phyloP scores from a whole-genome alignment of 352 stramenopile species.

The Thalassiosira allenii region DNA sequence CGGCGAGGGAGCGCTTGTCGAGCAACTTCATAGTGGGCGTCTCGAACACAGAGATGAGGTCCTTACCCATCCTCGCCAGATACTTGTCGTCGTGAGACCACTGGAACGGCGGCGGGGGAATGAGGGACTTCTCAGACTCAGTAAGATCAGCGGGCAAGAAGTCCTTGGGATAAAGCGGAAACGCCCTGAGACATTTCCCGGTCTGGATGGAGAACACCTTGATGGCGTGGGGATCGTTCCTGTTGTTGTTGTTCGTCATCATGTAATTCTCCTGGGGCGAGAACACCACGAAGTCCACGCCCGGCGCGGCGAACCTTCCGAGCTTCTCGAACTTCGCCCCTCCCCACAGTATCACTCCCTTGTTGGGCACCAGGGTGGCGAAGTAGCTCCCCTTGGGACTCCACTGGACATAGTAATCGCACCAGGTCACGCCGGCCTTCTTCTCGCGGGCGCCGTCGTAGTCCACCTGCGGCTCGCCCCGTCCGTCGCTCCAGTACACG shows the following conservation, averaged over 20 bases:
- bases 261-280: constrained; percentile 97
- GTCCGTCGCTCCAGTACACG: constrained; percentile 93
- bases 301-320: constrained; percentile 94
- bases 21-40: constrained; percentile 96
- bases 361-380: constrained; percentile 94
- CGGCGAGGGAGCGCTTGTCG: constrained; percentile 96
- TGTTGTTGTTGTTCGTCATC: constrained; percentile 94
- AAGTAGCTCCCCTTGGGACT: constrained; percentile 96
- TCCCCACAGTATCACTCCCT: constrained; percentile 97
- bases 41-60: constrained; percentile 93
- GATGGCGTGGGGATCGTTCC: constrained; percentile 91
- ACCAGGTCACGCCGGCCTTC: constrained; percentile 95
- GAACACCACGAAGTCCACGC: constrained; percentile 95
- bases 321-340: constrained; percentile 97
- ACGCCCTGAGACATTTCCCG: constrained; percentile 84
- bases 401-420: constrained; percentile 97
- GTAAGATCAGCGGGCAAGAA: constrained; percentile 79
- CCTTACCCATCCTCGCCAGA: constrained; percentile 93
- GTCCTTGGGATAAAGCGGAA: constrained; percentile 82
- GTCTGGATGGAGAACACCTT: constrained; percentile 97
- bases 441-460: constrained; percentile 97
- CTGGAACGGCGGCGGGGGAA: constrained; percentile 88
- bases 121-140: constrained; percentile 85
- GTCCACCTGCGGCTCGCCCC: constrained; percentile 88
- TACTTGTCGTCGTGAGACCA: constrained; percentile 97